phyloP scores from a whole-genome alignment of 1,139 yeast species.

The Pichia sp. region DNA sequence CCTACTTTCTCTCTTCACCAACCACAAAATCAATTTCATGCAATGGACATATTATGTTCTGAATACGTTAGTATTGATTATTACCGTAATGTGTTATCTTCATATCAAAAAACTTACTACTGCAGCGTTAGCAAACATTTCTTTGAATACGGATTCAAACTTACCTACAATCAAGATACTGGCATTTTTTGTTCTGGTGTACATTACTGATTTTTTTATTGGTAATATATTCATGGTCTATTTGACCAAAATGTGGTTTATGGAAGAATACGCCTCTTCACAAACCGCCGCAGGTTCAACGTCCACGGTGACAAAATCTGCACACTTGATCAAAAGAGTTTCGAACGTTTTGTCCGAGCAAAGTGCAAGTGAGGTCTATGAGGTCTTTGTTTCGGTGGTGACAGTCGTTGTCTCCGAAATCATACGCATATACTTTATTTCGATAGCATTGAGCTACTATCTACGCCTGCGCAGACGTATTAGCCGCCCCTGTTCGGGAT shows the following conservation, averaged over 20 bases:
- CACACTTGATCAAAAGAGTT: conserved; percentile 16
- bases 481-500: conserved; percentile 12
- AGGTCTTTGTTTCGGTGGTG: conserved; percentile 58
- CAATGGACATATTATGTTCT: conserved; percentile 80
- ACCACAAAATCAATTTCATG: conserved; percentile 77
- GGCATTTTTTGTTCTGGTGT: conserved; percentile 61
- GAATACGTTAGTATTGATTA: conserved; percentile 39
- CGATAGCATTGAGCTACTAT: conserved; percentile 43
- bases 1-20: conserved; percentile 77
- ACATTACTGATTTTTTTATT: conserved; percentile 59
- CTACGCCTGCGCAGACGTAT: conserved; percentile 15
- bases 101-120: conserved; percentile 4
- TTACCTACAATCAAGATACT: conserved; percentile 39
- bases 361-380: conserved; percentile 49
- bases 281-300: not conserved
- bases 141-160: conserved; percentile 13
- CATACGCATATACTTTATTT: conserved; percentile 60
- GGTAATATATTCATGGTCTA: conserved; percentile 68
- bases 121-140: not conserved
- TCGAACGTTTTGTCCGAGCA: conserved; percentile 23
- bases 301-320: not conserved
- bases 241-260: conserved; percentile 74
- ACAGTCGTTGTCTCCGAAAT: conserved; percentile 49
- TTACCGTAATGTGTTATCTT: conserved; percentile 7
- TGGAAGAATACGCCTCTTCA: conserved; percentile 21